Percentiles rank a stretch among this genome's conserved stretches.
These are phyloP conservation scores for Corynespora cassiicola DNA, from an alignment of 2,329 filamentous ascomycete species.

Conservation along the genomic window DNA sequence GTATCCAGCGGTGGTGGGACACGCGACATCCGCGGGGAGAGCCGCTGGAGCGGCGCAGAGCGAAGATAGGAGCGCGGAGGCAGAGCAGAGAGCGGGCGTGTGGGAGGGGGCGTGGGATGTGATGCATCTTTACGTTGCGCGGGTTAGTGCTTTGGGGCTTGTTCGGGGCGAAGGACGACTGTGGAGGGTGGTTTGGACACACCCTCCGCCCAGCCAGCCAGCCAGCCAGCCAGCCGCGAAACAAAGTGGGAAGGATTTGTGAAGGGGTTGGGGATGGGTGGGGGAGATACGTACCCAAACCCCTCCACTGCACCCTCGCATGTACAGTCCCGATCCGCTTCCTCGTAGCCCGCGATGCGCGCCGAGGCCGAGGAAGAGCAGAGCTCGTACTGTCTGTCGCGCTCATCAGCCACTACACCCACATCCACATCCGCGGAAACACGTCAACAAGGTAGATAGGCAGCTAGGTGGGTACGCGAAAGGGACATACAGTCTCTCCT, in stretches of 20 bases:
- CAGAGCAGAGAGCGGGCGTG: conserved; percentile 13
- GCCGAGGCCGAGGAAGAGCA: conserved; percentile 17
- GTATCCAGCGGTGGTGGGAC: background rate
- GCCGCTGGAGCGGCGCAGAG: too few species aligned
- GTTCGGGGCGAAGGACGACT: too few species aligned
- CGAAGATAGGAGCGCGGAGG: conserved; percentile 7
- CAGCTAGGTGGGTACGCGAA: background rate
- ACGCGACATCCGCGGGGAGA: background rate
- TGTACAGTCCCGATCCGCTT: conserved; percentile 15
- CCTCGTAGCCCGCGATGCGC: conserved; percentile 15
- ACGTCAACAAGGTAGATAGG: too few species aligned
- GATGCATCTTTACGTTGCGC: too few species aligned
- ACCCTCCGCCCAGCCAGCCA: too few species aligned
- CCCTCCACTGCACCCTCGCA: conserved; percentile 16
- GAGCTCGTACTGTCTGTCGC: conserved; percentile 18
- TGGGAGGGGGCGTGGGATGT: conserved; percentile 13
- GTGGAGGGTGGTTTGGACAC: too few species aligned
- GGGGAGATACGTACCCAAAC: conserved; percentile 12
- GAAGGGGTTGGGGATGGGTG: background rate
- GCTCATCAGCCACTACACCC: conserved; percentile 3
- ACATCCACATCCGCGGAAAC: too few species aligned
- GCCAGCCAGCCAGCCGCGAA: too few species aligned
- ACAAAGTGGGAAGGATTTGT: background rate
- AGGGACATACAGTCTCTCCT: conserved; percentile 11
- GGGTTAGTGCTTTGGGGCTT: too few species aligned